Evolutionary conservation across 208 protist genomes (phyloP).

Genomic region (Wallacemonas sp.): DNA sequence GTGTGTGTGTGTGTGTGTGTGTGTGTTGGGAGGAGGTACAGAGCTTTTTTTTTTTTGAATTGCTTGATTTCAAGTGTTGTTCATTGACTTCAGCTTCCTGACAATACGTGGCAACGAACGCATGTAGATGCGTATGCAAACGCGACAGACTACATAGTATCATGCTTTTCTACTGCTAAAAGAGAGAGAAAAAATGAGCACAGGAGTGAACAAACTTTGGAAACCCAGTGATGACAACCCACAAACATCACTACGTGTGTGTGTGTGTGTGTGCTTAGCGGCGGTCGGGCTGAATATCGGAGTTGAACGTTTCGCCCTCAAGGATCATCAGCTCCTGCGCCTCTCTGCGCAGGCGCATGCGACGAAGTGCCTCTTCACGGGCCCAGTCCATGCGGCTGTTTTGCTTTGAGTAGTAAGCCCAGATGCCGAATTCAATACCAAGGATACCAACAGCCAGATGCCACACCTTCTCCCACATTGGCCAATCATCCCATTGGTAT

Average conservation of each 20-base stretch:
- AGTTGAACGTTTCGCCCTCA: slow-evolving; percentile 77
- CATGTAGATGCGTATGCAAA: not conserved
- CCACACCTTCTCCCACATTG: slow-evolving; percentile 90
- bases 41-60: too few relatives aligned
- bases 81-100: too few relatives aligned
- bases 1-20: too few relatives aligned
- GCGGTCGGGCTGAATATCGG: slow-evolving; percentile 78
- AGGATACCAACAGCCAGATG: slow-evolving; percentile 66
- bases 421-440: slow-evolving; percentile 68
- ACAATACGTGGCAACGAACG: too few relatives aligned
- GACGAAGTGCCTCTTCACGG: slow-evolving; percentile 84
- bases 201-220: not conserved
- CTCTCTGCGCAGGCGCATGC: slow-evolving; percentile 87
- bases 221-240: too few relatives aligned
- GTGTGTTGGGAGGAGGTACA: too few relatives aligned
- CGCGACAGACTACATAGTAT: not conserved
- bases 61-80: too few relatives aligned
- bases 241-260: too few relatives aligned
- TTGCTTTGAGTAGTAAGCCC: slow-evolving; percentile 86
- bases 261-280: slow-evolving; percentile 29
- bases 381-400: slow-evolving; percentile 89
- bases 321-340: slow-evolving; percentile 90
- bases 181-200: not conserved
- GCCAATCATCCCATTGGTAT: slow-evolving; percentile 92
- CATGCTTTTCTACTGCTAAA: not conserved